Evolutionary conservation across 2,329 filamentous ascomycete species (phyloP).

Genomic region (Botrytis sinoallii): DNA sequence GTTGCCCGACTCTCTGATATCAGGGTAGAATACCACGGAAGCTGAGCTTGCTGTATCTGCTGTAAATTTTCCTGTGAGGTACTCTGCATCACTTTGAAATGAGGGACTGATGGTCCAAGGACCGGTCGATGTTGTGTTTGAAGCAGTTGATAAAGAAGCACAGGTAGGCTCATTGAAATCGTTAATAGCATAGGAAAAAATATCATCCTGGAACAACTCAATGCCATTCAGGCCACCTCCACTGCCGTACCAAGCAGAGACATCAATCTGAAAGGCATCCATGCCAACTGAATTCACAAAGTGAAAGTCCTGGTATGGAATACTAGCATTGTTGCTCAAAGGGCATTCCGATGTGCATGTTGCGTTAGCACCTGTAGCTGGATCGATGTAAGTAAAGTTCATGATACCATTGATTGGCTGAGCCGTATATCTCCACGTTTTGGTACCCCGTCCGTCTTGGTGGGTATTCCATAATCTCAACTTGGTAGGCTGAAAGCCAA

Average conservation of each 20-base stretch:
- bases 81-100: slow-evolving; percentile 67
- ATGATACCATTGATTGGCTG: slow-evolving; percentile 88
- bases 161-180: slow-evolving; percentile 88
- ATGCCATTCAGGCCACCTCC: slow-evolving; percentile 85
- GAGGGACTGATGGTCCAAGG: slow-evolving; percentile 71
- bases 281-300: slow-evolving; percentile 89
- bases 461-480: slow-evolving; percentile 86
- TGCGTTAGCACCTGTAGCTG: slow-evolving; percentile 60
- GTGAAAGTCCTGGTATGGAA: slow-evolving; percentile 80
- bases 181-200: slow-evolving; percentile 79
- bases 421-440: slow-evolving; percentile 82
- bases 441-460: slow-evolving; percentile 78
- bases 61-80: slow-evolving; percentile 66
- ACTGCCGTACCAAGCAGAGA: slow-evolving; percentile 80
- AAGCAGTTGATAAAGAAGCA: slow-evolving; percentile 59
- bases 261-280: slow-evolving; percentile 79
- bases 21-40: slow-evolving; percentile 74
- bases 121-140: slow-evolving; percentile 67
- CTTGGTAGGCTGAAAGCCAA: slow-evolving; percentile 82
- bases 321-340: slow-evolving; percentile 65
- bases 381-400: slow-evolving; percentile 89
- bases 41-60: slow-evolving; percentile 49
- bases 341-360: slow-evolving; percentile 82
- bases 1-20: slow-evolving; percentile 84
- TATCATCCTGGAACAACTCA: slow-evolving; percentile 81